These are phyloP conservation scores for Aureoboletus auriporus DNA, from an alignment of 768 basidiomycete species.

Conservation along the genomic window DNA sequence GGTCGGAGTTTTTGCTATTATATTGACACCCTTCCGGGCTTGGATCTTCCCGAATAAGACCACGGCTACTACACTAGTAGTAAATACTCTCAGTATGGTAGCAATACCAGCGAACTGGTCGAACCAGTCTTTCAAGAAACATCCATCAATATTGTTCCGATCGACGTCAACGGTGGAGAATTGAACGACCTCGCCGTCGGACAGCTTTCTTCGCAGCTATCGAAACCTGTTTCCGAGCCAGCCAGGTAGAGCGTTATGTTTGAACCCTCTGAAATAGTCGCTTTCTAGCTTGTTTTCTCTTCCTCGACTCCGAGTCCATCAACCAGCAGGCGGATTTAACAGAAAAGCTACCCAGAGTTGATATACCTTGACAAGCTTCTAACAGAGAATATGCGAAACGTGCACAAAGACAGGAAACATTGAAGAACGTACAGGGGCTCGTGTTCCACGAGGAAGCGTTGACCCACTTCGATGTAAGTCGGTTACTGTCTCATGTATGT, in stretches of 20 bases:
- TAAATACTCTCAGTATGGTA: slow-evolving; percentile 55
- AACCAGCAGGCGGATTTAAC: slow-evolving; percentile 13
- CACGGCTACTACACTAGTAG: slow-evolving; percentile 48
- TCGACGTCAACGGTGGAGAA: slow-evolving; percentile 44
- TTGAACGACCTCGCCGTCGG: slow-evolving; percentile 59
- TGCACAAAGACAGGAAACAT: slow-evolving; percentile 34
- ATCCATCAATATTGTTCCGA: slow-evolving; percentile 49
- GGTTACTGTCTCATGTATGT: not conserved
- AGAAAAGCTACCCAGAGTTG: slow-evolving; percentile 50
- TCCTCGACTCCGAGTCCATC: slow-evolving; percentile 13
- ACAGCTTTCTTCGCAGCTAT: slow-evolving; percentile 37
- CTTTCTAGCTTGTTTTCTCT: slow-evolving; percentile 46
- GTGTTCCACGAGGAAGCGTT: slow-evolving; percentile 43
- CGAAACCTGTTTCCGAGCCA: slow-evolving; percentile 21
- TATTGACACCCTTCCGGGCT: too few relatives aligned
- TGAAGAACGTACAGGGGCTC: slow-evolving; percentile 48
- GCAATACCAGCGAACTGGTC: slow-evolving; percentile 34
- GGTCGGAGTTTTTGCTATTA: too few relatives aligned
- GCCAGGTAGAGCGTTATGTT: slow-evolving; percentile 55
- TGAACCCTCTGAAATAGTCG: slow-evolving; percentile 58
- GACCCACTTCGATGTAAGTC: slow-evolving; percentile 53
- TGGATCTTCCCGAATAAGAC: too few relatives aligned
- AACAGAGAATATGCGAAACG: slow-evolving; percentile 45
- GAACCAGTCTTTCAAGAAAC: slow-evolving; percentile 34
- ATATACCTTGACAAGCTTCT: slow-evolving; percentile 75